These are phyloP conservation scores for Stellera chamaejasme DNA, from an alignment of 345 rosid genomes.

Conservation along the genomic window DNA sequence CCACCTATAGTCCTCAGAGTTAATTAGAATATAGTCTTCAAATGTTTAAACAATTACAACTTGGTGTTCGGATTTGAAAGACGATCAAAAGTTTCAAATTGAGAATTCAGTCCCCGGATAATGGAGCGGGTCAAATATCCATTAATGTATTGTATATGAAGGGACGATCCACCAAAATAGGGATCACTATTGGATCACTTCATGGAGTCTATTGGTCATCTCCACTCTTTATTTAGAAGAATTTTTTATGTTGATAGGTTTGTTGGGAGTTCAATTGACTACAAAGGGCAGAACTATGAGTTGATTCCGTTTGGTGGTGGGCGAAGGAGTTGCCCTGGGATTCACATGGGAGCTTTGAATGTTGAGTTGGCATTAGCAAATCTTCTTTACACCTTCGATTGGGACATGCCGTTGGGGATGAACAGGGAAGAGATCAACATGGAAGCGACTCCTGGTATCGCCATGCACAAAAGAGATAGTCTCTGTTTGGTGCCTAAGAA, in stretches of 20 bases:
- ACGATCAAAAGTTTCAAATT: too few species aligned
- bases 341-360: constrained; percentile 12
- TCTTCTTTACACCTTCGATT: constrained; percentile 10
- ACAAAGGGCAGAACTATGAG: constrained; percentile 17
- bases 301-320: constrained; percentile 24
- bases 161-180: too few species aligned
- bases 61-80: too few species aligned
- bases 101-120: too few species aligned
- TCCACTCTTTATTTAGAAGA: too few species aligned
- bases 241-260: constrained; percentile 9
- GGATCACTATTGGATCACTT: too few species aligned
- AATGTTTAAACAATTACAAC: too few species aligned
- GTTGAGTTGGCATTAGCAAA: constrained; percentile 14
- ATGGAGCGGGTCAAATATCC: too few species aligned
- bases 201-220: too few species aligned
- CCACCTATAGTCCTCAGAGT: too few species aligned
- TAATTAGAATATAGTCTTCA: too few species aligned
- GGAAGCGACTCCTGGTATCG: background rate
- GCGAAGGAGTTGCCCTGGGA: constrained; percentile 21
- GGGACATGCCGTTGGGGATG: constrained; percentile 12
- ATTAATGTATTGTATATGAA: too few species aligned
- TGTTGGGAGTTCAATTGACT: constrained; percentile 14
- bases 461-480: constrained; percentile 12
- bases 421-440: constrained; percentile 9
- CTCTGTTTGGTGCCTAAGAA: constrained; percentile 8